These are phyloP conservation scores for Lactarius deliciosus DNA, from an alignment of 768 basidiomycete species.

Conservation along the genomic window DNA sequence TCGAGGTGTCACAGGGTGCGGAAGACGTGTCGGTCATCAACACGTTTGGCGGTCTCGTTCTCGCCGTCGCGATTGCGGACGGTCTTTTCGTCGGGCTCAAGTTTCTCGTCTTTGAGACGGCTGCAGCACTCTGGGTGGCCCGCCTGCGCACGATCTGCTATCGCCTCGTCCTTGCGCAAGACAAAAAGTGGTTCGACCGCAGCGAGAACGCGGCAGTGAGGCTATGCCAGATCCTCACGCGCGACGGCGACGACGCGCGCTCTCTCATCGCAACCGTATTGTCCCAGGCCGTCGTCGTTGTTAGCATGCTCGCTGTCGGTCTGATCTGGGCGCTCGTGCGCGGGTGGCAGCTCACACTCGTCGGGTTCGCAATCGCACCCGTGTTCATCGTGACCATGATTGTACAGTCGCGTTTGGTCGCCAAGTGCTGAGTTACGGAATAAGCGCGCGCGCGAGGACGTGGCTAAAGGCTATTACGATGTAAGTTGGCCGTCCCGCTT, in stretches of 20 bases:
- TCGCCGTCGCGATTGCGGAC: conserved; percentile 72
- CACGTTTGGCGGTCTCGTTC: conserved; percentile 66
- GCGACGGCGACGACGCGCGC: conserved; percentile 88
- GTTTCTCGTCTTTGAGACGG: conserved; percentile 76
- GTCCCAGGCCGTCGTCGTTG: conserved; percentile 69
- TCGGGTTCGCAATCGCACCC: conserved; percentile 83
- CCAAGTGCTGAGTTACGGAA: conserved; percentile 72
- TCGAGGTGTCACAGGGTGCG: conserved; percentile 70
- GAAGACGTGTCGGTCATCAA: conserved; percentile 61
- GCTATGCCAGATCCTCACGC: conserved; percentile 75
- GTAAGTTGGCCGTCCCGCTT: conserved; percentile 43
- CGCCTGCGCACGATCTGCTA: conserved; percentile 58
- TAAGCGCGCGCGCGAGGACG: conserved; percentile 83
- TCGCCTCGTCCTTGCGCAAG: conserved; percentile 65
- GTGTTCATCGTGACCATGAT: conserved; percentile 77
- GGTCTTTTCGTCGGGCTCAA: conserved; percentile 74
- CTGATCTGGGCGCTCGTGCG: conserved; percentile 84
- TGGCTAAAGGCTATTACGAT: conserved; percentile 84
- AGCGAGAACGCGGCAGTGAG: conserved; percentile 55
- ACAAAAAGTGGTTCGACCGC: conserved; percentile 85
- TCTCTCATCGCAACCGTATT: conserved; percentile 71
- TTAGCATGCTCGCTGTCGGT: conserved; percentile 79
- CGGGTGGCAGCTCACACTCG: conserved; percentile 93
- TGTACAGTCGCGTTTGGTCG: conserved; percentile 69
- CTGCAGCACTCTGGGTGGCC: conserved; percentile 74